A percentile compares a stretch with the other conserved stretches of the same genome.
Evolutionary conservation across 495 filamentous ascomycete species (phyloP).

Genomic region (Penicillium pancosmium): DNA sequence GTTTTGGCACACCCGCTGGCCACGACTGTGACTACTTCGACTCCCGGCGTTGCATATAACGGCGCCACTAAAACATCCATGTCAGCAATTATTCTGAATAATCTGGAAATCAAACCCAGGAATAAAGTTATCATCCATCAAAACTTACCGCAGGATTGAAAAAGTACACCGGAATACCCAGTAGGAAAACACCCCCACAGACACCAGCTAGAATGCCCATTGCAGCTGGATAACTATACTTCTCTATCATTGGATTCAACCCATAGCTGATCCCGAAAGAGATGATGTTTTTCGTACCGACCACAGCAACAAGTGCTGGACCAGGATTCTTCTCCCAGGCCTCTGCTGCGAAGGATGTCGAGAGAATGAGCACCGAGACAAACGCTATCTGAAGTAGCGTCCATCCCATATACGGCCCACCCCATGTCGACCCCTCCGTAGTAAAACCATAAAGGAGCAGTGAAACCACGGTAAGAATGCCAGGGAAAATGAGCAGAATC

Average conservation of each 20-base stretch:
- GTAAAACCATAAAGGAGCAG: slow-evolving; percentile 42
- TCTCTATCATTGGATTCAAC: slow-evolving; percentile 32
- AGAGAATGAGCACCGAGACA: slow-evolving; percentile 39
- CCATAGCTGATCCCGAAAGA: slow-evolving; percentile 42
- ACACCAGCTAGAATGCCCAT: slow-evolving; percentile 37
- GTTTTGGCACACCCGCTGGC: not conserved
- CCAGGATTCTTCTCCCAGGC: slow-evolving; percentile 44
- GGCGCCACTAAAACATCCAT: slow-evolving; percentile 15
- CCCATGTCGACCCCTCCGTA: slow-evolving; percentile 33
- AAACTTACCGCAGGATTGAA: slow-evolving; percentile 34
- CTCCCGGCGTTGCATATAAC: slow-evolving; percentile 16
- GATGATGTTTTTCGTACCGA: slow-evolving; percentile 43
- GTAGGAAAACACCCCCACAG: slow-evolving; percentile 27
- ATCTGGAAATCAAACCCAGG: not conserved
- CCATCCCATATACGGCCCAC: slow-evolving; percentile 44
- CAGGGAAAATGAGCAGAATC: slow-evolving; percentile 37
- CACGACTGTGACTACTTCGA: not conserved
- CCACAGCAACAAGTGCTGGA: slow-evolving; percentile 41
- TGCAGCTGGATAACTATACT: slow-evolving; percentile 32
- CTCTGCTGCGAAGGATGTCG: slow-evolving; percentile 41
- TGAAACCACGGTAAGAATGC: slow-evolving; percentile 30
- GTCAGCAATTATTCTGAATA: not conserved
- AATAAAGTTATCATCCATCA: not conserved
- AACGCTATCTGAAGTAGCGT: slow-evolving; percentile 38
- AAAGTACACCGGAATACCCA: slow-evolving; percentile 39